A percentile compares a stretch with the other conserved stretches of the same genome.
Evolutionary conservation across 495 filamentous ascomycete genomes (phyloP).

Genomic region (Cercophora newfieldiana): DNA sequence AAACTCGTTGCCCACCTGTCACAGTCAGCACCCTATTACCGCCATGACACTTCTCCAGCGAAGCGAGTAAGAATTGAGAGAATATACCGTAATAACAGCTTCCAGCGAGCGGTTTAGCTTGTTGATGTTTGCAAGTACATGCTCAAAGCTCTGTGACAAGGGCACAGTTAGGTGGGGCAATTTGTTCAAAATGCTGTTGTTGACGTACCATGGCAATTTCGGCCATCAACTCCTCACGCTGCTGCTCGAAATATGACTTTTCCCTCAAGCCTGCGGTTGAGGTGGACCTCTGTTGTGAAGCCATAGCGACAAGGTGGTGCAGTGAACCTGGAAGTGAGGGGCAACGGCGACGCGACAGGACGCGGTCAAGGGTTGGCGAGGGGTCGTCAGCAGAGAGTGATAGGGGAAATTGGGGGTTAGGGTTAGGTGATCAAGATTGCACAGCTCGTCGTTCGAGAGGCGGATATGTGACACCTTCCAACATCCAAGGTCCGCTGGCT

Average conservation of each 20-base stretch:
- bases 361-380: background rate
- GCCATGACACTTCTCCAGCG: background rate
- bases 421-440: background rate
- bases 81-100: slow-evolving; percentile 79
- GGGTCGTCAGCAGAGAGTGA: background rate
- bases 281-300: slow-evolving; percentile 37
- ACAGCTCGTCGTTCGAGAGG: background rate
- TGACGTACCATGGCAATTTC: slow-evolving; percentile 72
- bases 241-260: slow-evolving; percentile 70
- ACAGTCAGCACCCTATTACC: background rate
- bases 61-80: background rate
- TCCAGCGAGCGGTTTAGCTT: slow-evolving; percentile 90
- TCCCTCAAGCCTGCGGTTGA: slow-evolving; percentile 36
- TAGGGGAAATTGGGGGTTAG: background rate
- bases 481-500: background rate
- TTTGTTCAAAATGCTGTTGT: background rate
- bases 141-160: slow-evolving; percentile 69
- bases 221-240: slow-evolving; percentile 71
- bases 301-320: slow-evolving; percentile 27
- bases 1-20: slow-evolving; percentile 92
- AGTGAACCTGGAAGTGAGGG: background rate
- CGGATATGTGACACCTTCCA: background rate
- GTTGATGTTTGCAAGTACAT: slow-evolving; percentile 95
- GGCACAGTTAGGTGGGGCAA: background rate
- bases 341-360: background rate